Base-by-base conservation (phyloP, 305 asterid species). In the Fraxinus latifolia region DNA sequence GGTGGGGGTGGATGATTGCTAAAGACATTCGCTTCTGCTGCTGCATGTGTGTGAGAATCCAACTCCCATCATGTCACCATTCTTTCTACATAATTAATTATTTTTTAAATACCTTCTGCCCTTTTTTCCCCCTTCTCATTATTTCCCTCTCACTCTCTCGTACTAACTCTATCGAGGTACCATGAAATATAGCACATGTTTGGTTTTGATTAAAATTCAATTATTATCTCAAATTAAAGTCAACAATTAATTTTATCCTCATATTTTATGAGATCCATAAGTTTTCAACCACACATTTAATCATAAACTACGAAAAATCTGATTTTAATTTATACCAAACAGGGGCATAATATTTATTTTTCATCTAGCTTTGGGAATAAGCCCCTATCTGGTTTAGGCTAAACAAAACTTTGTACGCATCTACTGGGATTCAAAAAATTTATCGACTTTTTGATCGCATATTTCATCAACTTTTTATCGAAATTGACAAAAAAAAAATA, bases 61-160 rank as follows among this genome's bases (percentile, higher is more conserved):
- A 84, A 81, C 88, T 87, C 88, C 88, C 93, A 90, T 86, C 90
- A 91, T 90, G 87, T 84, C 84, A 81, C 89, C 90, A 88, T 89
- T 84, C 89, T 87, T 80, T 88, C 88, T 82, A 74, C 94, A 83
- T 12, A 86, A 73, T 88, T 79, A 77, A 85, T 33, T 82, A 84
- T 79, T 77, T 82, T 44, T 84, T 77, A 7, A 12, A 60, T 80
- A 73, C 9, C 37, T 82, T 76, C 7, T 42, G 17, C 60, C 14
- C 44, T 8, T 21, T 62, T 55, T 15, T 15, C 1, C 81, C 68
- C 8, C 53, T 85, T 87, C 83, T 85, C 86, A 79, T 77, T 74
- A 70, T 44, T 71, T 81, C 23, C 33, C 73, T 25, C 73, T 65
- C 72, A 23, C 72, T 58, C 29, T 58, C 27, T n/a, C n/a, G 15